Base-by-base conservation (phyloP, 2,329 filamentous ascomycete species). In the Aspergillus proliferans region DNA sequence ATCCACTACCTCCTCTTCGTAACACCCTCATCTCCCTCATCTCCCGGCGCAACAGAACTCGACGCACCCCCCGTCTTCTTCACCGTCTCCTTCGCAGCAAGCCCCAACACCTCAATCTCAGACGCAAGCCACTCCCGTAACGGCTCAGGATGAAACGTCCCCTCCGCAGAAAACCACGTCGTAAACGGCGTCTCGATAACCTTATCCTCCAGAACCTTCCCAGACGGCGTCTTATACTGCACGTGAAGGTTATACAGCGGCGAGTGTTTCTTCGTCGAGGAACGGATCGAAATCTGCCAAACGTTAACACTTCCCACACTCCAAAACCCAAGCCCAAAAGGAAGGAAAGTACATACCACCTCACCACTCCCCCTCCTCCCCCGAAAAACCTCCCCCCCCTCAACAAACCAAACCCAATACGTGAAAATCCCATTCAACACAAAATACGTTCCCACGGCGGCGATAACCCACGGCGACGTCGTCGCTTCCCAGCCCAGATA, bases 401-500 rank as follows among this genome's bases (percentile, higher is more conserved):
- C 93, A 21, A 93, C 85, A 21, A 79, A 78, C 78, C 83, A 87
- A 51, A 94, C 82, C 93, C 93, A 98, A 60, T 83, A 80, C 34
- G 88, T 91, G 59, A 97, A 79, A 2, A 79, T 75, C 26, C 80
- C 78, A 66, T 96, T 97, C 45, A 98, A 73, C 2, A 87, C 46
- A 39, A 88, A 84, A 74, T 98, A 98, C 14, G 85, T 65, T 9
- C 78, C 77, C 4, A 97, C 92, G 3, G 93, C 92, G 36, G 78
- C 80, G 3, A 87, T 80, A 0, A 92, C 94, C 74, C 84, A 92
- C 55, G 79, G 73, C 3, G 67, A 69, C 71, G 93, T 94, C 15
- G 91, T 95, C 52, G 72, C 76, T 55, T 95, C 88, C 79, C 93
- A 97, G 59, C 91, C 92, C 43, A 90, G 77, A 65, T 88, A 88